Evolutionary conservation across 805 yeast genomes (phyloP), one percentile per base, ranked within the genome.

Genomic region (Candida khao-thaluensis): DNA sequence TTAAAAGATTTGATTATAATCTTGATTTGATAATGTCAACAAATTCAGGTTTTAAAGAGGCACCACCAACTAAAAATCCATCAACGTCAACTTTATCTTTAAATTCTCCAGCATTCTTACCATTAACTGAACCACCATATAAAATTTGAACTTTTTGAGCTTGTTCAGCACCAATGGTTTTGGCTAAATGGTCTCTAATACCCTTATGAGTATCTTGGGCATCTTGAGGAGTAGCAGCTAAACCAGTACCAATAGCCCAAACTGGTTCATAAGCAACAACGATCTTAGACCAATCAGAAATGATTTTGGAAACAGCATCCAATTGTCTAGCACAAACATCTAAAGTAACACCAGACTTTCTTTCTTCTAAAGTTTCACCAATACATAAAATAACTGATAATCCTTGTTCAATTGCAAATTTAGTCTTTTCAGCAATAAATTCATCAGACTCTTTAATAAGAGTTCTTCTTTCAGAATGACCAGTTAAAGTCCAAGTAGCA

Each of bases 241-340:
- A 81, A 63, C 99, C 99, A 56, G 98, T 90, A 68, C 99, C 99
- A 58, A 93, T 93, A 57, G 99, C 99, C 99, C 99, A 93, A 54
- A 93, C 96, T 57, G 99, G 99, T 76, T 93, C 99, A 75, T 93
- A 93, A 60, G 99, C 99, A 66, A 93, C 72, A 51, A 93, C 98
- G 53, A 93, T 76, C 68, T 85, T 77, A 49, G 84, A 58, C 98
- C 98, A 91, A 81, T 90, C 97, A 44, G 66, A 60, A 48, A 88
- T 82, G 46, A 82, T 74, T 63, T 80, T 84, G 59, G 85, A 71
- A 47, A 85, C 97, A 47, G 98, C 96, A 53, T 79, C 76, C 61
- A 91, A 76, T 78, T 93, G 98, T 74, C 85, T 81, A 65, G 84
- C 78, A 69, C 86, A 82, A 48, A 93, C 95, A 20, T 80, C 78